Conservation (phyloP, 192 early-diverging fungal species). For the Coemansia pectinata region DNA sequence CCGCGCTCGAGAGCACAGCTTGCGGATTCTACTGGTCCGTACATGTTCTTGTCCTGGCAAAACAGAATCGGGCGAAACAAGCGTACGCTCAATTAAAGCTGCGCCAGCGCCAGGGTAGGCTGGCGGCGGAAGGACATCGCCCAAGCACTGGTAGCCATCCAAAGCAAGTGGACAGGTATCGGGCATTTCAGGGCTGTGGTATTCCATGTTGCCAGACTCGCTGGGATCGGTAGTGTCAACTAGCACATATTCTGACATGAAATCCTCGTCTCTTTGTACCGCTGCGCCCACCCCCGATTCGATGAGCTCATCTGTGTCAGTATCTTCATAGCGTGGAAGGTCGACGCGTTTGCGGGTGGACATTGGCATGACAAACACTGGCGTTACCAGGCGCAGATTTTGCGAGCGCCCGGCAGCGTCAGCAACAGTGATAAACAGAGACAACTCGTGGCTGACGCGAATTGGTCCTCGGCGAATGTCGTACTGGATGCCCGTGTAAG, state of each 20-base stretch:
- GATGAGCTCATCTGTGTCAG: constrained; percentile 25
- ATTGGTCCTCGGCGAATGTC: constrained; percentile 46
- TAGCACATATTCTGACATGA: constrained; percentile 45
- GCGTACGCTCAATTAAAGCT: constrained; percentile 26
- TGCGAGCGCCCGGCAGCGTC: constrained; percentile 25
- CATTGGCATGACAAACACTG: constrained; percentile 40
- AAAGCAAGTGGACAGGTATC: constrained; percentile 31
- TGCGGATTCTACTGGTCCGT: constrained; percentile 5
- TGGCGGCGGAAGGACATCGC: constrained; percentile 29
- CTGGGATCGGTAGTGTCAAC: constrained; percentile 17
- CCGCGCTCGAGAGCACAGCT: constrained; percentile 23
- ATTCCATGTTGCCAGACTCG: not conserved
- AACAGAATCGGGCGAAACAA: constrained; percentile 9
- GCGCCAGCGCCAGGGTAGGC: constrained; percentile 30
- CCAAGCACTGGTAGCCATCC: constrained; percentile 28
- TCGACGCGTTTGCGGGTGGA: constrained; percentile 18
- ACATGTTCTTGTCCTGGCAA: not conserved
- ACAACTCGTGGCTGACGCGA: constrained; percentile 38
- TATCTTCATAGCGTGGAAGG: constrained; percentile 49
- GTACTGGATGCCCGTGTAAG: constrained; percentile 49
- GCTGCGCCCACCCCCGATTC: constrained; percentile 18
- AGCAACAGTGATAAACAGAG: constrained; percentile 28
- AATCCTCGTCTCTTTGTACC: constrained; percentile 33
- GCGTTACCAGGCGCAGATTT: constrained; percentile 46
- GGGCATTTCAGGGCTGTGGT: not conserved